Base-by-base conservation (phyloP, 2,329 filamentous ascomycete genomes). In the Aplosporella prunicola region DNA sequence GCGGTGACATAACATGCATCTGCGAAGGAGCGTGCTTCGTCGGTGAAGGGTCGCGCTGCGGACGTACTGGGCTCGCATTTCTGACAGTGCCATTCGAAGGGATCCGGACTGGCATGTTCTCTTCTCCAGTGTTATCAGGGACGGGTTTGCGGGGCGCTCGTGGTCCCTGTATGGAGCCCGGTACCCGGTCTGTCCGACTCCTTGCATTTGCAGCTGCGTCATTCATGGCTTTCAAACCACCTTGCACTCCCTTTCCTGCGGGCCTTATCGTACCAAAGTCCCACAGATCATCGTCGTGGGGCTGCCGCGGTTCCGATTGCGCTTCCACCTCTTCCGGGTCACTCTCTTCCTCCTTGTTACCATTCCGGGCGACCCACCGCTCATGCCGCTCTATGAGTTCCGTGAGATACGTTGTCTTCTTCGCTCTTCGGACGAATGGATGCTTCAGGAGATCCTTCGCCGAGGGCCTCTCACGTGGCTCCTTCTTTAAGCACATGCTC, bases 231-330 rank as follows among this genome's bases (percentile, higher is more conserved):
- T 81, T 72, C 32, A 84, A 65, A 3, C 80, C 80, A 30, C 74
- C 54, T 20, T 70, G 71, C 20, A 53, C 44, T 11, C 41, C 51
- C 10, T 46, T 49, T 24, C 45, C 76, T n/a, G 80, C 78, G 5
- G 93, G 79, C 40, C 88, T 75, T 35, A 98, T 85, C 0, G 91
- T 98, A 28, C 91, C 91, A 66, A 98, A 98, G 59, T 98, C 91
- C 91, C 91, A 98, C 55, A 96, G 76, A 57, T 96, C 91, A 56
- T 95, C 85, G 22, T 82, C 72, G 40, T 79, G 72, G 1, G 67
- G 60, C n/a, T 63, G 58, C 45, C 58, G 51, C 35, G 60, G 51
- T 16, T 56, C 45, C 2, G 56, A 55, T 5, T 53, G 49, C 7
- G 43, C 47, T 14, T 57, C 51, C 23, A 68, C 61, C 32, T 56